phyloP scores from a whole-genome alignment of 2,329 filamentous ascomycete species.

The Alternaria sp. region DNA sequence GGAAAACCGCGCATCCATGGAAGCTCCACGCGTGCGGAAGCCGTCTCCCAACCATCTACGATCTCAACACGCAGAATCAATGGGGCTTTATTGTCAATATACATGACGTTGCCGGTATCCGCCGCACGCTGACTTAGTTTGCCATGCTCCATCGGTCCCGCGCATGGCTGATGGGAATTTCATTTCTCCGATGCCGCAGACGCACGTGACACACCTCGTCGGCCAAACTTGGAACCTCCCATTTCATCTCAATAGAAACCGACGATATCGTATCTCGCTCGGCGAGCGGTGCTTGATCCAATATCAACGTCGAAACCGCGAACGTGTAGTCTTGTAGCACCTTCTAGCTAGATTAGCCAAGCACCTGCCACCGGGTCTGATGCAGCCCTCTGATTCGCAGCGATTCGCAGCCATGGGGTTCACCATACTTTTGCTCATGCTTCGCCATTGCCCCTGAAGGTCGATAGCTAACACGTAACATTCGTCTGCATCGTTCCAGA shows the following conservation, averaged over 20 bases:
- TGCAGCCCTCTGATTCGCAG: constrained; percentile 27
- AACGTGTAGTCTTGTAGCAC: constrained; percentile 26
- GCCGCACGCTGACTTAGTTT: background rate
- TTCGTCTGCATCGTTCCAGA: background rate
- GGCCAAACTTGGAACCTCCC: constrained; percentile 1
- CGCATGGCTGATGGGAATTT: background rate
- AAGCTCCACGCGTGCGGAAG: constrained; percentile 1
- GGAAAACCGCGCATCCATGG: background rate
- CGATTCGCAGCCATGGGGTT: constrained; percentile 25
- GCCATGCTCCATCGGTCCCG: constrained; percentile 2
- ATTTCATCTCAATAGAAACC: constrained; percentile 3
- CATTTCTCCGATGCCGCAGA: constrained; percentile 15
- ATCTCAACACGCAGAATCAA: background rate
- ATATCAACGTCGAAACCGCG: constrained; percentile 23
- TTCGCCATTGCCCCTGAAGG: constrained; percentile 1
- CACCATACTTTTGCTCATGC: constrained; percentile 11
- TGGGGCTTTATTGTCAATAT: background rate
- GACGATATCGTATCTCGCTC: constrained; percentile 1
- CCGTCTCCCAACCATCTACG: background rate
- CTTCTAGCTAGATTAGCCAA: constrained; percentile 29
- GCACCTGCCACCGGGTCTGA: constrained; percentile 22
- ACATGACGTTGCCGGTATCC: constrained; percentile 3
- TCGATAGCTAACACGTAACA: background rate
- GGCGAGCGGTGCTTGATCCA: constrained; percentile 18
- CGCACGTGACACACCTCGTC: constrained; percentile 19